These are phyloP conservation scores for Russula virescens DNA, from an alignment of 768 basidiomycete species.

Conservation along the genomic window DNA sequence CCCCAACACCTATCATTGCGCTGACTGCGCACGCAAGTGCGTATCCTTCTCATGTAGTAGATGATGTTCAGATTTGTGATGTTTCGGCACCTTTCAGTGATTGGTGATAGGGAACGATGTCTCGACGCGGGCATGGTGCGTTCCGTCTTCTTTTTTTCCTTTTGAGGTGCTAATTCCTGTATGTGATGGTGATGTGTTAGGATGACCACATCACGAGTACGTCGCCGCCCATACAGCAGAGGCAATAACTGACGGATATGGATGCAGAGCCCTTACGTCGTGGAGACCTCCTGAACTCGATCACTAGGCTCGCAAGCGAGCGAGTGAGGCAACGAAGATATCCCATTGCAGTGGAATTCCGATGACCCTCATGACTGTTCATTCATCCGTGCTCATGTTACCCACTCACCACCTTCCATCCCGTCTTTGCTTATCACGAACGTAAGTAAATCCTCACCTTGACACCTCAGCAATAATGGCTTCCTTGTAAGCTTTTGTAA, in stretches of 20 bases:
- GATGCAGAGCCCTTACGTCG: slow-evolving; percentile 67
- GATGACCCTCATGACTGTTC: neutral
- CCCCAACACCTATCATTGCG: slow-evolving; percentile 88
- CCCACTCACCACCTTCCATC: no score
- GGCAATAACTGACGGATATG: neutral
- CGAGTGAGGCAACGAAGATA: slow-evolving; percentile 31
- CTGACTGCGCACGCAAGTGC: slow-evolving; percentile 94
- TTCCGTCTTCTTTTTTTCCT: neutral
- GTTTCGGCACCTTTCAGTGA: slow-evolving; percentile 48
- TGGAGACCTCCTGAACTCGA: slow-evolving; percentile 73
- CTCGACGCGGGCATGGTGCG: slow-evolving; percentile 63
- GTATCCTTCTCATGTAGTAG: slow-evolving; percentile 32
- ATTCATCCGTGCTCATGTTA: neutral
- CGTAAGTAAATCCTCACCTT: neutral
- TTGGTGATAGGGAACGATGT: slow-evolving; percentile 76
- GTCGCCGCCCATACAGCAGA: slow-evolving; percentile 26
- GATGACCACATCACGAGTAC: slow-evolving; percentile 79
- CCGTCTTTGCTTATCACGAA: neutral
- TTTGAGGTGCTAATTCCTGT: neutral
- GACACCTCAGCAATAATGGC: neutral
- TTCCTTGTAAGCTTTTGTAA: neutral
- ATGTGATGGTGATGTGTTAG: slow-evolving; percentile 23
- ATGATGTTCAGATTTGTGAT: neutral
- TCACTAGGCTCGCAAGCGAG: slow-evolving; percentile 73
- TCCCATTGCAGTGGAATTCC: slow-evolving; percentile 9